A percentile compares a stretch with the other conserved stretches of the same genome.
Evolutionary conservation across 306 rosid species (phyloP).

Genomic region (Pueraria montana): DNA sequence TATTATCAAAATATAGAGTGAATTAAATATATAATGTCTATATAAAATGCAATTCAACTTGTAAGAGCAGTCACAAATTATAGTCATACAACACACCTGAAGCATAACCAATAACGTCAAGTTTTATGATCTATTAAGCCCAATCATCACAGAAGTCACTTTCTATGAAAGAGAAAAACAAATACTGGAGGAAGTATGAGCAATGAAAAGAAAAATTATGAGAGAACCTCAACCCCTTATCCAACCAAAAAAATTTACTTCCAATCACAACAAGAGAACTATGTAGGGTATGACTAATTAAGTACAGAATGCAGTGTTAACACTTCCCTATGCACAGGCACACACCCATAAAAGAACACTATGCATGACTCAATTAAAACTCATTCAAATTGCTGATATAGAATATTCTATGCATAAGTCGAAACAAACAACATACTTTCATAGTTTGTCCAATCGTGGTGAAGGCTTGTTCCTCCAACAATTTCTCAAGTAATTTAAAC

Average conservation of each 20-base stretch:
- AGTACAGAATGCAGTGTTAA: conserved; percentile 10
- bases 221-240: conserved; percentile 9
- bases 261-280: conserved; percentile 30
- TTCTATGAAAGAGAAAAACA: conserved; percentile 9
- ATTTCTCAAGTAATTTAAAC: conserved; percentile 67
- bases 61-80: conserved; percentile 36
- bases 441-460: conserved; percentile 51
- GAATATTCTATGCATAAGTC: conserved; percentile 31
- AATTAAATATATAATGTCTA: background rate
- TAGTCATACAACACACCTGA: conserved; percentile 27
- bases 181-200: conserved; percentile 14
- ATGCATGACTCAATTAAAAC: conserved; percentile 36
- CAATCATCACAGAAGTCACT: conserved; percentile 7
- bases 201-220: background rate
- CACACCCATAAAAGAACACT: background rate
- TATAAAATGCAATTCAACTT: background rate
- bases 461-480: conserved; percentile 68
- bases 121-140: background rate
- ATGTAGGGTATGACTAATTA: background rate
- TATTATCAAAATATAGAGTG: conserved; percentile 19
- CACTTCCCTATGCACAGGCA: background rate
- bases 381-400: conserved; percentile 2
- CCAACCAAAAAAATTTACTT: background rate
- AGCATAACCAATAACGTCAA: conserved; percentile 37
- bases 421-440: conserved; percentile 63